Evolutionary conservation across 352 stramenopile species (phyloP).

Genomic region (Pythium oligandrum): DNA sequence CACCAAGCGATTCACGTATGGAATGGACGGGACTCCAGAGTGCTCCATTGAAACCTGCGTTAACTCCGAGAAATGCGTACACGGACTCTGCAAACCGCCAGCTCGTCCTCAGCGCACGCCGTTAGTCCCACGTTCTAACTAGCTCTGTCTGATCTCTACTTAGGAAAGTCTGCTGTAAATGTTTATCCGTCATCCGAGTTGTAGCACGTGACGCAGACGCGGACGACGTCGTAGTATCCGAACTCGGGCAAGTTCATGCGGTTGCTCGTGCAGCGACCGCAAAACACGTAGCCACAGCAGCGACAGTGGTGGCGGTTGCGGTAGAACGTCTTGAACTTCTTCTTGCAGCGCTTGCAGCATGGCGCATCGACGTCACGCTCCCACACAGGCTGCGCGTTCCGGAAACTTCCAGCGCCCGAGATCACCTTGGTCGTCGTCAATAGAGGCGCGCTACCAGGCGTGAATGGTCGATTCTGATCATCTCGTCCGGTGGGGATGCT

Average conservation of each 20-base stretch:
- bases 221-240: constrained; percentile 84
- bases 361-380: constrained; percentile 76
- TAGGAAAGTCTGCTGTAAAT: neutral
- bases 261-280: constrained; percentile 69
- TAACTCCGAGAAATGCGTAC: constrained; percentile 51
- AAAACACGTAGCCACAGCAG: constrained; percentile 85
- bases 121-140: constrained; percentile 2
- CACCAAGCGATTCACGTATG: too few species aligned
- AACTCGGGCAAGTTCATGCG: constrained; percentile 86
- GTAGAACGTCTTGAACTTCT: constrained; percentile 85
- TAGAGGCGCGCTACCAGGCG: constrained; percentile 54
- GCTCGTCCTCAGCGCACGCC: constrained; percentile 23
- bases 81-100: constrained; percentile 29
- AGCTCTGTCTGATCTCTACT: neutral
- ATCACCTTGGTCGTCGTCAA: constrained; percentile 68
- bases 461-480: constrained; percentile 31
- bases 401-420: constrained; percentile 44
- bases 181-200: constrained; percentile 59
- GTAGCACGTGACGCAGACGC: constrained; percentile 78
- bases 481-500: constrained; percentile 15
- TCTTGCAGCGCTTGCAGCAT: constrained; percentile 87
- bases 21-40: constrained; percentile 16
- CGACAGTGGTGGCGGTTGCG: constrained; percentile 80
- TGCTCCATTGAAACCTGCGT: constrained; percentile 24
- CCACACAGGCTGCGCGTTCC: constrained; percentile 79